Evolutionary conservation across 129 eudicot genomes (phyloP).

Genomic region (Tagetes patula): DNA sequence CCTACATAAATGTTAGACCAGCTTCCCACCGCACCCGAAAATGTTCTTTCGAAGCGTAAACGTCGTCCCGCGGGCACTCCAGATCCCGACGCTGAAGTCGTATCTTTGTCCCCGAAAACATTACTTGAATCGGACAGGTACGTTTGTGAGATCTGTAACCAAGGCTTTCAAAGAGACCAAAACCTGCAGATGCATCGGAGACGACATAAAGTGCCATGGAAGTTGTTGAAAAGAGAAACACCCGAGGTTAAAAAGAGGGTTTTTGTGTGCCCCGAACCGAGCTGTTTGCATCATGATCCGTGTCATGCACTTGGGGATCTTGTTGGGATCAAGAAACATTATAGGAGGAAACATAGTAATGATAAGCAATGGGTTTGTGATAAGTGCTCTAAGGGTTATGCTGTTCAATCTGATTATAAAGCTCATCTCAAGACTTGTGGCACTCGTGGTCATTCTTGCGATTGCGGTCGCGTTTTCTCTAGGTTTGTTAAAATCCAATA

Average conservation of each 20-base stretch:
- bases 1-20: conserved; percentile 51
- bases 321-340: conserved; percentile 76
- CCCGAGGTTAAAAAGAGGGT: conserved; percentile 64
- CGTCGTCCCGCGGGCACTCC: conserved; percentile 84
- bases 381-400: conserved; percentile 73
- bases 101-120: conserved; percentile 67
- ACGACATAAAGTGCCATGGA: conserved; percentile 86
- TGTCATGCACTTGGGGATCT: conserved; percentile 79
- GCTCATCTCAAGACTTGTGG: conserved; percentile 87
- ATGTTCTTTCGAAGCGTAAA: conserved; percentile 40
- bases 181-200: conserved; percentile 82
- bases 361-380: conserved; percentile 78
- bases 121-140: conserved; percentile 73
- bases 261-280: conserved; percentile 80
- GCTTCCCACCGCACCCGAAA: conserved; percentile 43
- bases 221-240: conserved; percentile 53
- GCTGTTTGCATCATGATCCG: conserved; percentile 75
- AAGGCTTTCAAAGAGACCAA: conserved; percentile 77
- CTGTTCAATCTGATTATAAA: conserved; percentile 81
- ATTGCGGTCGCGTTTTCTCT: conserved; percentile 82
- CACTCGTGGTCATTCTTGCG: conserved; percentile 83
- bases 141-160: conserved; percentile 82
- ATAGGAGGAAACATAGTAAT: conserved; percentile 66
- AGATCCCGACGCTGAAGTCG: conserved; percentile 94
- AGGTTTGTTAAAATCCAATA: conserved; percentile 36